Base-by-base conservation (phyloP, 2,329 filamentous ascomycete species). In the Cladosporium sphaerospermum region DNA sequence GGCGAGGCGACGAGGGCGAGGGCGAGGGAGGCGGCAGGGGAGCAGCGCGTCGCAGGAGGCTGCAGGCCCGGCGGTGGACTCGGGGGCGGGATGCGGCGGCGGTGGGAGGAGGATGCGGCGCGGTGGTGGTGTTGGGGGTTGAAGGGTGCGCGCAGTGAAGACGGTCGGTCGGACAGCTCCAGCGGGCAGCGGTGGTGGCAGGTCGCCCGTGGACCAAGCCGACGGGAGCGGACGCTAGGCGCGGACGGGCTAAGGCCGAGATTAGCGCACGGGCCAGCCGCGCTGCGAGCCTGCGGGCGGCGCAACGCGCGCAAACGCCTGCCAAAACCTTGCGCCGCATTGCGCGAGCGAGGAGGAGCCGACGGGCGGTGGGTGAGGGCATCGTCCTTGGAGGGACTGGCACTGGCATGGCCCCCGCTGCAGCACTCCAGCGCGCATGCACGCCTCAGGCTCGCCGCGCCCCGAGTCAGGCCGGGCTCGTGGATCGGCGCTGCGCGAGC, bases 91-190 rank as follows among this genome's bases (percentile, higher is more conserved):
- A 36, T 31, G 14, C 18, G 28, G 40, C n/a, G 11, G 48, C 48
- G 48, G 48, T 49, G 46, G 45, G 32, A 28, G 45, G n/a, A n/a
- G 36, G 36, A 14, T 9, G n/a, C 11, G 34, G 32, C 32, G 45
- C 34, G 45, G 45, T 50, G 47, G 47, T 51, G 48, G 31, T 51
- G 48, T 43, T 51, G 32, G 47, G 40, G 10, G 36, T 39, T 14
- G 42, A 32, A 44, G 42, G 36, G 36, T 39, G 4, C 36, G 16
- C 13, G 10, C n/a, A 39, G 36, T 39, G 36, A 39, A 39, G 36
- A 39, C n/a, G 36, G 36, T 39, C 36, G 36, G 36, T 39, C 36
- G 36, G 36, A 14, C 36, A 39, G 36, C 36, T 39, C 36, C n/a
- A 14, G 36, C 36, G 36, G 16, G 23, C 23, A 28, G 23, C 23